Evolutionary conservation across 2,329 filamentous ascomycete genomes (phyloP).

Genomic region (Xylaria sp.): DNA sequence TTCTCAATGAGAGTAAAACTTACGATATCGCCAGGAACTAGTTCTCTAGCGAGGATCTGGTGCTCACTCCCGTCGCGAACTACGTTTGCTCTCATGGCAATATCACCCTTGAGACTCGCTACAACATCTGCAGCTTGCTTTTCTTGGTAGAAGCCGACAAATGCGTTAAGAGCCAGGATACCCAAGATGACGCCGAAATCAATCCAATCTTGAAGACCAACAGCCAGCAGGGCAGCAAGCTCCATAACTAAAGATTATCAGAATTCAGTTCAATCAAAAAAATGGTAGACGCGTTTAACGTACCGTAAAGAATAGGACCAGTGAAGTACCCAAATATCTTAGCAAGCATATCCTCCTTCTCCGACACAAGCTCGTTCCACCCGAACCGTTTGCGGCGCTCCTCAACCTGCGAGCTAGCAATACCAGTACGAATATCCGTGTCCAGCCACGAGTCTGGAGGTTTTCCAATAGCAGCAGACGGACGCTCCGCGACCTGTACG

Average conservation of each 20-base stretch:
- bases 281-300: slow-evolving; percentile 51
- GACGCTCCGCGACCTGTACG: slow-evolving; percentile 50
- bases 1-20: slow-evolving; percentile 49
- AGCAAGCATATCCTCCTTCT: slow-evolving; percentile 76
- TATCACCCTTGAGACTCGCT: slow-evolving; percentile 79
- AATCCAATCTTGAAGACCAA: slow-evolving; percentile 79
- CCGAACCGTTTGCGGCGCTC: slow-evolving; percentile 70
- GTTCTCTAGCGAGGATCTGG: slow-evolving; percentile 77
- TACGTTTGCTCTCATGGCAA: slow-evolving; percentile 77
- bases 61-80: slow-evolving; percentile 74
- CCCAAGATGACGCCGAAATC: slow-evolving; percentile 82
- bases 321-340: slow-evolving; percentile 78
- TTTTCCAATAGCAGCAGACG: slow-evolving; percentile 53
- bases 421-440: slow-evolving; percentile 71
- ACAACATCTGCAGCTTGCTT: slow-evolving; percentile 83
- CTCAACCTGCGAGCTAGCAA: slow-evolving; percentile 66
- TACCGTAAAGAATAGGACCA: slow-evolving; percentile 78
- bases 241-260: slow-evolving; percentile 71
- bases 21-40: slow-evolving; percentile 81
- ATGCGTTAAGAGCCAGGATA: slow-evolving; percentile 78
- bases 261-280: background rate
- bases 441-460: slow-evolving; percentile 72
- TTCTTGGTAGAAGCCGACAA: slow-evolving; percentile 83
- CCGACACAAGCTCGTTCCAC: slow-evolving; percentile 74
- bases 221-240: slow-evolving; percentile 76